Base-by-base conservation (phyloP, 2,329 filamentous ascomycete genomes). In the Sarocladiaceae sp. region DNA sequence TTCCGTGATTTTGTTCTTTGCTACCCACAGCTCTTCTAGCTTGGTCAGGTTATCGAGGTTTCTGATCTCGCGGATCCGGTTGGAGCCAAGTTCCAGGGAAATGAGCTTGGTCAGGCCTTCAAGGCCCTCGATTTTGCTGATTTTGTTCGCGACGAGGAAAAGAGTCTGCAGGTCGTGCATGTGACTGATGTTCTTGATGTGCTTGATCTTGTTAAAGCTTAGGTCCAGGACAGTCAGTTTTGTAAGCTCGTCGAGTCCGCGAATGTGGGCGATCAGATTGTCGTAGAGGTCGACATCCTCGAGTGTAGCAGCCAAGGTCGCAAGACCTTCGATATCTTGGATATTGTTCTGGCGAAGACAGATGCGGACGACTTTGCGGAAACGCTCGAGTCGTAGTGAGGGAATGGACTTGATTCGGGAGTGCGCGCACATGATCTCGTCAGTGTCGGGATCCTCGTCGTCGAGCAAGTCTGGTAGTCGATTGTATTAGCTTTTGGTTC, bases 121-220 rank as follows among this genome's bases (percentile, higher is more conserved):
- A 10, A 99, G 74, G 13, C 86, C 87, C 64, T 97, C 93, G 61
- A 99, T 97, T 52, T 77, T 84, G 58, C 80, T 80, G 65, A 99
- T 96, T 69, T 94, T 94, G 72, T 99, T 97, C 65, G 96, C 90
- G 48, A 97, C 90, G 60, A 99, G 88, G 68, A 88, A 99, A 3
- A 99, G 67, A 59, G 97, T 90, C 56, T 79, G 87, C 53, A 97
- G 79, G 51, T 90, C 79, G 20, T 74, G 86, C 54, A 99, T 74
- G 62, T 93, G 87, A 54, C 80, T 79, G 58, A 97, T 74, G 62
- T 93, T 84, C 71, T 96, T 96, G 74, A 99, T 96, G 71, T 97
- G 92, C 69, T 96, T 97, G 74, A 99, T 93, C 76, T 97, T 97
- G 77, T 99, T 99, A 81, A 97, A 99, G 68, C 89, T 95, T 50